Evolutionary conservation across 2,329 filamentous ascomycete genomes (phyloP).

Genomic region (Claviceps fusiformis): DNA sequence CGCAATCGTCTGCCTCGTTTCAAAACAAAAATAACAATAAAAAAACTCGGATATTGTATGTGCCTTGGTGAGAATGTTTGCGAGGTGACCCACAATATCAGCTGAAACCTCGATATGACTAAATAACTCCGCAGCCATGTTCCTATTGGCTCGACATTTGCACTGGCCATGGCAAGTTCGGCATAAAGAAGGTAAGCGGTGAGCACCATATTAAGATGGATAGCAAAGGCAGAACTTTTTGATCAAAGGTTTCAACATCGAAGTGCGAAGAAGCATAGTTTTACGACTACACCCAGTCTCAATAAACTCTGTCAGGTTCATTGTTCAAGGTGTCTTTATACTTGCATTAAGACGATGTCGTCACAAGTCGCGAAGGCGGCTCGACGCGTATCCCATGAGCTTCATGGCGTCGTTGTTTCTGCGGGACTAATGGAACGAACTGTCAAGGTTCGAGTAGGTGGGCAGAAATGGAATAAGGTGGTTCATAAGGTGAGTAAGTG

Average conservation of each 20-base stretch:
- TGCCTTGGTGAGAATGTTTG: constrained; percentile 1
- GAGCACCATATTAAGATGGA: neutral
- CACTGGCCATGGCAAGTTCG: neutral
- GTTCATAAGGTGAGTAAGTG: constrained; percentile 50
- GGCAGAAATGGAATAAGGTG: constrained; percentile 56
- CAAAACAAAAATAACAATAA: neutral
- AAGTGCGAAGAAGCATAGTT: neutral
- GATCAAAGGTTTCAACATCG: too few relatives aligned
- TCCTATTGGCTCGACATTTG: neutral
- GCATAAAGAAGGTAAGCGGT: neutral
- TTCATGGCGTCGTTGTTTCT: constrained; percentile 61
- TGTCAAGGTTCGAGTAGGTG: constrained; percentile 62
- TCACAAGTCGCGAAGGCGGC: constrained; percentile 27
- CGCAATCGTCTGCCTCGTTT: neutral
- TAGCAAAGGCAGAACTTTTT: neutral
- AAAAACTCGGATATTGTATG: neutral
- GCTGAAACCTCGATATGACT: neutral
- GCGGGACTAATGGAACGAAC: constrained; percentile 67
- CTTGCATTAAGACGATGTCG: constrained; percentile 20
- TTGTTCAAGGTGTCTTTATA: neutral
- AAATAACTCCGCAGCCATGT: neutral
- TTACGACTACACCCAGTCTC: neutral
- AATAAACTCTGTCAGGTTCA: neutral
- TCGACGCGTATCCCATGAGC: constrained; percentile 33
- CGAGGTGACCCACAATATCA: neutral